Evolutionary conservation across 306 rosid genomes (phyloP).

Genomic region (Benincasa hispida): DNA sequence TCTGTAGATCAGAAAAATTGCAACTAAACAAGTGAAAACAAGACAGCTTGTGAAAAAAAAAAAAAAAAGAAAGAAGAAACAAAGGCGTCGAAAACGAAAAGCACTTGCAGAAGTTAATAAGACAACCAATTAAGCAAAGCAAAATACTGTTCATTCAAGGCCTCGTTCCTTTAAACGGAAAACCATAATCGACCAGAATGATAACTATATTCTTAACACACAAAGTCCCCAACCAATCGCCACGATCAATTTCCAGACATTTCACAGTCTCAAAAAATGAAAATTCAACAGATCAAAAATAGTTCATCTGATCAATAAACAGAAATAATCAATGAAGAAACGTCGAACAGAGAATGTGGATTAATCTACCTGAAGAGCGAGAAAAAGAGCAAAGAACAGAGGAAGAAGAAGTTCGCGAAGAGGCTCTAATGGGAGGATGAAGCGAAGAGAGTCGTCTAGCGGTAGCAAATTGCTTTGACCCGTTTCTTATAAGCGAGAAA

Average conservation of each 20-base stretch:
- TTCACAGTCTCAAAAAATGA: not conserved
- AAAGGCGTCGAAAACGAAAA: not conserved
- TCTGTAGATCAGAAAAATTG: slow-evolving; percentile 19
- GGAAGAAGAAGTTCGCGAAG: not conserved
- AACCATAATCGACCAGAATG: not conserved
- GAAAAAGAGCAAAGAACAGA: slow-evolving; percentile 18
- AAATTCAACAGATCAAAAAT: not conserved
- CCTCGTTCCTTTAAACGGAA: too few relatives aligned
- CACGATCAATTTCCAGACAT: not conserved
- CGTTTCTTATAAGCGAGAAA: not conserved
- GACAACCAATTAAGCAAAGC: not conserved
- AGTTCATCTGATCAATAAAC: not conserved
- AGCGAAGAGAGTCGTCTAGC: not conserved
- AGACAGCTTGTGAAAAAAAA: not conserved
- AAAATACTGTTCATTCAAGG: not conserved
- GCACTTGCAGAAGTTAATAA: not conserved
- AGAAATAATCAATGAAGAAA: not conserved
- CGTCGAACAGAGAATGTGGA: not conserved
- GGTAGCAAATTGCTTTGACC: not conserved
- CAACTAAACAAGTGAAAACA: not conserved
- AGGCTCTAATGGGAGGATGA: not conserved
- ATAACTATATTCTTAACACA: not conserved
- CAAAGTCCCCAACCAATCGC: not conserved
- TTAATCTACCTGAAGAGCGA: slow-evolving; percentile 26
- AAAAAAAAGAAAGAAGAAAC: too few relatives aligned